phyloP scores from a whole-genome alignment of 1,139 yeast genomes.

The Taiozyma onychis region DNA sequence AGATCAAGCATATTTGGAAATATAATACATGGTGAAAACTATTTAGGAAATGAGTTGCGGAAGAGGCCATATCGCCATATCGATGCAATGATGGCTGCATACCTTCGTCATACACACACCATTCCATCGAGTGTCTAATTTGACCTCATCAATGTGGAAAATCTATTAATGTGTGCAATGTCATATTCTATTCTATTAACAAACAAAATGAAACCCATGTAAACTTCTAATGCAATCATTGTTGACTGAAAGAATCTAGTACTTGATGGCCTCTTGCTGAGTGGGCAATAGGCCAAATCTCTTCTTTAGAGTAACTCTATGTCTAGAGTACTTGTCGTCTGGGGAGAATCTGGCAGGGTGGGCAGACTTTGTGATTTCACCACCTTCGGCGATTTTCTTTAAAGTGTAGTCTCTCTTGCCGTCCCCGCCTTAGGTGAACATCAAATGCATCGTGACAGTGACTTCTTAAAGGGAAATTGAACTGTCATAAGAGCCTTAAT shows the following conservation, averaged over 20 bases:
- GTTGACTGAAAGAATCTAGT: neutral
- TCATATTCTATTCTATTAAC: neutral
- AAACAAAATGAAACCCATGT: neutral
- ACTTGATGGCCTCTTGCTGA: neutral
- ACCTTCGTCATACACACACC: no score
- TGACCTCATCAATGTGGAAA: neutral
- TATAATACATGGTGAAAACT: no score
- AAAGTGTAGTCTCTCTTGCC: conserved; percentile 96
- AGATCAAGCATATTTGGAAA: no score
- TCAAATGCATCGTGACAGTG: conserved; percentile 72
- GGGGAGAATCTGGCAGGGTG: conserved; percentile 99
- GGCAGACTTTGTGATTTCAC: conserved; percentile 97
- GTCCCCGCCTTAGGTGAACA: conserved; percentile 92
- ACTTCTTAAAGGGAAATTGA: neutral
- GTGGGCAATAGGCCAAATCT: conserved; percentile 43
- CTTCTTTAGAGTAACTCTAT: conserved; percentile 96
- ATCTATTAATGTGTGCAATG: neutral
- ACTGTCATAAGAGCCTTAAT: neutral
- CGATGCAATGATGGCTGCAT: no score
- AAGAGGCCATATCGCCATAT: no score
- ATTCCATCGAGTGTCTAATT: neutral
- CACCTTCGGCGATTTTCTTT: conserved; percentile 70
- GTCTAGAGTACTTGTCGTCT: conserved; percentile 98
- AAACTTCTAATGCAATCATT: neutral
- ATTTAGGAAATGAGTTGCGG: no score